phyloP scores from a whole-genome alignment of 768 basidiomycete species.

The Kwoniella botswanensis region DNA sequence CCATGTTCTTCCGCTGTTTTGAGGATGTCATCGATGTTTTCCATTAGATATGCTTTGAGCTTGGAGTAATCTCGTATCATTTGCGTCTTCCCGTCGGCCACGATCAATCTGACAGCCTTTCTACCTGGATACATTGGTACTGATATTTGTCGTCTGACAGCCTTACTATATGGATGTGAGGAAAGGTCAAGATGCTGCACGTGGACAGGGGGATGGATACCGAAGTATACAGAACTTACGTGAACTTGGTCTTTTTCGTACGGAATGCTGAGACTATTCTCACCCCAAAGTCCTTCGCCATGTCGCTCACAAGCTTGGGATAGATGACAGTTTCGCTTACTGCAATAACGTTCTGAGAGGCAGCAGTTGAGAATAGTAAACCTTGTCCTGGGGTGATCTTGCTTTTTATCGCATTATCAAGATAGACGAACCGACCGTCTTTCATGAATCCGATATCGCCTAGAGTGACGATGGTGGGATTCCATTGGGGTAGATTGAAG shows the following conservation, averaged over 20 bases:
- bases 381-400: background rate
- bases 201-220: too few species aligned
- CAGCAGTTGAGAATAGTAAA: background rate
- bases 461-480: background rate
- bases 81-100: constrained; percentile 72
- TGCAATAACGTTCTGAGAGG: constrained; percentile 1
- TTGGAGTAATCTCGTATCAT: constrained; percentile 69
- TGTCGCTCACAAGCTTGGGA: constrained; percentile 43
- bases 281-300: constrained; percentile 54
- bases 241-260: constrained; percentile 34
- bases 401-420: background rate
- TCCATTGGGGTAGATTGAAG: constrained; percentile 16
- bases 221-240: constrained; percentile 23
- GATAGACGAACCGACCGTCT: constrained; percentile 1
- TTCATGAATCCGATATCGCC: constrained; percentile 14
- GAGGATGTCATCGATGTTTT: constrained; percentile 68
- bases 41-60: constrained; percentile 75
- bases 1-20: constrained; percentile 67
- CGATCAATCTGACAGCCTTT: constrained; percentile 69
- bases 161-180: constrained; percentile 59
- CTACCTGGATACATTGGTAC: constrained; percentile 70
- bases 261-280: constrained; percentile 65
- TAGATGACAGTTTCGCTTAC: constrained; percentile 26
- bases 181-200: background rate
- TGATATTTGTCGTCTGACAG: constrained; percentile 63